Evolutionary conservation across 345 rosid species (phyloP).

Genomic region (Pseudoturritis turrita): DNA sequence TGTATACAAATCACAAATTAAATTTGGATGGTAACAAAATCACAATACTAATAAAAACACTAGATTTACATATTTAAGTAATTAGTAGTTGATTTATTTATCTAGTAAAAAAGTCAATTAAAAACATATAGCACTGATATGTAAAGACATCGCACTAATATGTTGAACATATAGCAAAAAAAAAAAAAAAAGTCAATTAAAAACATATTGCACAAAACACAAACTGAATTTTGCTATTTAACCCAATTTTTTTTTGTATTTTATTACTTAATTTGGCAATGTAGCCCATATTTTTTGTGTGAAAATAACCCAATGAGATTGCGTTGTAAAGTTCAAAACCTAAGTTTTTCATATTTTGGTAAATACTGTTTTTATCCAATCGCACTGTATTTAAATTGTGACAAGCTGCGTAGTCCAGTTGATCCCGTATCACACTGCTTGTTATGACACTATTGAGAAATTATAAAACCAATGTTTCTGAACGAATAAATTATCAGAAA

Average conservation of each 20-base stretch:
- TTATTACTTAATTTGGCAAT: too few species aligned
- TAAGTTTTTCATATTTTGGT: background rate
- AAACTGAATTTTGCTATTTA: too few species aligned
- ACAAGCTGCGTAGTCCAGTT: background rate
- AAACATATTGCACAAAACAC: too few species aligned
- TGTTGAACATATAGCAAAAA: too few species aligned
- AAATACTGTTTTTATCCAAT: background rate
- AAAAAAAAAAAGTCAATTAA: too few species aligned
- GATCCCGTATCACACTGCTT: background rate
- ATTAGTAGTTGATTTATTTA: background rate
- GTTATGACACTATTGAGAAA: background rate
- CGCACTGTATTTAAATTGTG: background rate
- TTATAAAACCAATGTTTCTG: background rate
- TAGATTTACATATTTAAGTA: background rate
- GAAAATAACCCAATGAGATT: too few species aligned
- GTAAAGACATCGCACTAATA: too few species aligned
- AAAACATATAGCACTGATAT: too few species aligned
- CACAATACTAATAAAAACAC: background rate
- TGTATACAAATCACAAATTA: background rate
- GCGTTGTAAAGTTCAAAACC: background rate
- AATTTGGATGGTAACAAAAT: background rate
- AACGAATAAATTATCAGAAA: too few species aligned
- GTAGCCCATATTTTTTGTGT: too few species aligned
- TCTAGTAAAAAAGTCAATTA: too few species aligned
- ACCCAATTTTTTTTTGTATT: too few species aligned